Evolutionary conservation across 1,139 yeast genomes (phyloP).

Genomic region (Taphrina confusa): DNA sequence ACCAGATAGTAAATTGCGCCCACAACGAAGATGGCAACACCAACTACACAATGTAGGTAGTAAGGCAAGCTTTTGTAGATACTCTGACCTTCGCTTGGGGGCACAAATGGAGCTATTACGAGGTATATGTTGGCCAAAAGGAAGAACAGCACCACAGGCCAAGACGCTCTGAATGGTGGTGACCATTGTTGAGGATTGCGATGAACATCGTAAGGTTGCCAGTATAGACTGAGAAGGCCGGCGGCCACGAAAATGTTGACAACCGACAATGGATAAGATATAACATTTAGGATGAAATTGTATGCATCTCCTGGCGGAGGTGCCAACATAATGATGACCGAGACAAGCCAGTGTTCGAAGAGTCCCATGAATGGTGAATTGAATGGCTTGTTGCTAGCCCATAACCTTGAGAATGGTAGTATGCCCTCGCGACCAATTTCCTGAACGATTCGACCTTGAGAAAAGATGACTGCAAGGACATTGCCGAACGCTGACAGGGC

Average conservation of each 20-base stretch:
- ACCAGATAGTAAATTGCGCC: constrained; percentile 73
- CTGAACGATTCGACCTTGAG: constrained; percentile 75
- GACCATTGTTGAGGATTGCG: constrained; percentile 63
- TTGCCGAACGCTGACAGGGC: constrained; percentile 77
- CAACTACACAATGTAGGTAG: constrained; percentile 57
- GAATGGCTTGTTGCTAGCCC: constrained; percentile 59
- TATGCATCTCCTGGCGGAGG: constrained; percentile 81
- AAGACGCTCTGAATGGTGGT: constrained; percentile 71
- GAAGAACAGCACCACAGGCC: constrained; percentile 66
- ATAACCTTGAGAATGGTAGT: constrained; percentile 64
- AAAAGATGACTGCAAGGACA: constrained; percentile 72
- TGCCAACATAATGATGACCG: constrained; percentile 58
- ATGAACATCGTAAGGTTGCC: constrained; percentile 46
- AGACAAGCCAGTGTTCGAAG: constrained; percentile 57
- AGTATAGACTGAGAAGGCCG: constrained; percentile 66
- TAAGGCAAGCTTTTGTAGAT: constrained; percentile 71
- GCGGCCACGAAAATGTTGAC: constrained; percentile 73
- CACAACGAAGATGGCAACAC: constrained; percentile 72
- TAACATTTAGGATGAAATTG: constrained; percentile 69
- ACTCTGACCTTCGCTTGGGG: constrained; percentile 57
- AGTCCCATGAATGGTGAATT: constrained; percentile 59
- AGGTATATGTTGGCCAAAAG: constrained; percentile 68
- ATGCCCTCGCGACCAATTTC: constrained; percentile 73
- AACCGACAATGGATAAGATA: constrained; percentile 73
- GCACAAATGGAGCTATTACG: constrained; percentile 73